Evolutionary conservation across 352 stramenopile genomes (phyloP).

Genomic region (Vaucheria bursata): DNA sequence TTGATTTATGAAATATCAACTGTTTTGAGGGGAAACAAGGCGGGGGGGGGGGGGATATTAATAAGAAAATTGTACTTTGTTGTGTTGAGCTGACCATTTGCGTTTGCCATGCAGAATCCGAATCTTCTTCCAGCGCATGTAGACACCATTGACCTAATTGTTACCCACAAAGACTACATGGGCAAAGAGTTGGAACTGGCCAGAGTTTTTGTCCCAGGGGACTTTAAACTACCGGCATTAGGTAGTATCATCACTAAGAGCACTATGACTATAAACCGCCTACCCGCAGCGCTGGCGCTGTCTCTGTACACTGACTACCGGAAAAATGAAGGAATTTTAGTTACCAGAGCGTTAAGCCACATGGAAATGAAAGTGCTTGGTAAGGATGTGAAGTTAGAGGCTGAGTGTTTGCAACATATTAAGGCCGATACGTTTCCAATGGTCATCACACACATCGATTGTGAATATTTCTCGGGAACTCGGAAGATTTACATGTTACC

Average conservation of each 20-base stretch:
- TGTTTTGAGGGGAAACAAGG: no score
- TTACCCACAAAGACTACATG: constrained; percentile 24
- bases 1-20: no score
- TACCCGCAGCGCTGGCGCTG: constrained; percentile 14
- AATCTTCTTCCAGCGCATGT: constrained; percentile 32
- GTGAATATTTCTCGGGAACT: constrained; percentile 32
- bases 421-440: constrained; percentile 34
- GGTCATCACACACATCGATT: constrained; percentile 31
- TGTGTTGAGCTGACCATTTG: no score
- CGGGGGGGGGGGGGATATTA: no score
- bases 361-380: constrained; percentile 32
- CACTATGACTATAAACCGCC: constrained; percentile 16
- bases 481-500: constrained; percentile 18
- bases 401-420: constrained; percentile 37
- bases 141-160: constrained; percentile 25
- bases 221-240: constrained; percentile 18
- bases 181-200: constrained; percentile 23
- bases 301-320: constrained; percentile 11
- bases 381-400: constrained; percentile 19
- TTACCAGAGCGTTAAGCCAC: constrained; percentile 4
- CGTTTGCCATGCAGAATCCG: constrained; percentile 26
- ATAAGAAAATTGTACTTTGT: no score
- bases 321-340: constrained; percentile 17
- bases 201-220: constrained; percentile 11
- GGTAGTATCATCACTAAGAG: neutral